phyloP scores from a whole-genome alignment of 2,329 filamentous ascomycete species.

The Diaporthe destruens region DNA sequence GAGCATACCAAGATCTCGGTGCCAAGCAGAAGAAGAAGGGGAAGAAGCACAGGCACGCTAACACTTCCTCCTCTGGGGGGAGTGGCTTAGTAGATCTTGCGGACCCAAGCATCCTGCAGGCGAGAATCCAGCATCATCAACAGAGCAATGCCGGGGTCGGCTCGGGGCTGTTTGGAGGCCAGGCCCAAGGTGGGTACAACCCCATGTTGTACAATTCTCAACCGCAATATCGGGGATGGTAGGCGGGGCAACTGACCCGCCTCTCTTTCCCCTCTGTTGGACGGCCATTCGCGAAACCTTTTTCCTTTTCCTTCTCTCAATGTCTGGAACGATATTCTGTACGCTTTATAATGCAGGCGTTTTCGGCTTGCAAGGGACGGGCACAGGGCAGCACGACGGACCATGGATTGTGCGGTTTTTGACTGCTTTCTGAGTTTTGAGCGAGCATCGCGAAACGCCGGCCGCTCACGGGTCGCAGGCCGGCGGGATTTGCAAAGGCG shows the following conservation, averaged over 20 bases:
- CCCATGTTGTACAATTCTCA: constrained; percentile 85
- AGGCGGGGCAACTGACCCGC: constrained; percentile 16
- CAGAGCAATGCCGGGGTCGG: constrained; percentile 86
- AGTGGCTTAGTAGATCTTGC: constrained; percentile 99
- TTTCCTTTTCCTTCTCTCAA: constrained; percentile 30
- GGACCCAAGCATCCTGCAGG: constrained; percentile 99
- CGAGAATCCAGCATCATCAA: constrained; percentile 91
- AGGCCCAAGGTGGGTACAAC: constrained; percentile 94
- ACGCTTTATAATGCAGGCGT: constrained; percentile 42
- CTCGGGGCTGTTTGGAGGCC: constrained; percentile 90
- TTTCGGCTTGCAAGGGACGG: constrained; percentile 41
- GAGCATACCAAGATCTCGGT: constrained; percentile 90
- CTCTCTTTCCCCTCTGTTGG: constrained; percentile 1
- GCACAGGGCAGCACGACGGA: constrained; percentile 42
- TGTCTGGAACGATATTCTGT: constrained; percentile 38
- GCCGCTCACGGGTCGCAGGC: constrained; percentile 40
- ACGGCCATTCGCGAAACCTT: constrained; percentile 7
- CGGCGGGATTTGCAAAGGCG: constrained; percentile 42
- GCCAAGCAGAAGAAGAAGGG: constrained; percentile 99
- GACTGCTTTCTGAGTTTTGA: constrained; percentile 42
- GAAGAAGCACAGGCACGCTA: constrained; percentile 99
- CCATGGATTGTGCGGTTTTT: constrained; percentile 37
- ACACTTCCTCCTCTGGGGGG: constrained; percentile 99
- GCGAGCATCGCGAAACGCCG: constrained; percentile 45
- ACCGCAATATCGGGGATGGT: constrained; percentile 74